Evolutionary conservation across 1,284 basidiomycete species (phyloP).

Genomic region (Trichosporon sp.): DNA sequence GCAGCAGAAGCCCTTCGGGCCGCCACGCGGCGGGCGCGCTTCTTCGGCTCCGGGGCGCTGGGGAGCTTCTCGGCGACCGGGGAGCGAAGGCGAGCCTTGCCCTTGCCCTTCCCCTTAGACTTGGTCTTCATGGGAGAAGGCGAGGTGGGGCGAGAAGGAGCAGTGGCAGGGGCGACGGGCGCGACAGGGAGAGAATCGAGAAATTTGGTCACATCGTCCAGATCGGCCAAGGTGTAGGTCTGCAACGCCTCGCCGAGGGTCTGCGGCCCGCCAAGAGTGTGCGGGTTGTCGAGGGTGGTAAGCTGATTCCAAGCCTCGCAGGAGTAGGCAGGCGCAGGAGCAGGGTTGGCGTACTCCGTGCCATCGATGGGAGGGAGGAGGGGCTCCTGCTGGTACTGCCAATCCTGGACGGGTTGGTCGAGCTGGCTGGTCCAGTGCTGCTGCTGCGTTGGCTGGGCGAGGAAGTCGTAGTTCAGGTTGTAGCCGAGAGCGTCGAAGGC

Average conservation of each 20-base stretch:
- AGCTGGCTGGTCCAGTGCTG: no score
- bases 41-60: background rate
- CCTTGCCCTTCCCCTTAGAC: background rate
- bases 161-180: no score
- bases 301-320: no score
- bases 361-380: background rate
- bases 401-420: background rate
- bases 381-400: slow-evolving; percentile 2
- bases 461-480: background rate
- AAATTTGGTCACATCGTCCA: no score
- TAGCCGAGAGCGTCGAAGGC: background rate
- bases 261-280: no score
- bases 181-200: no score
- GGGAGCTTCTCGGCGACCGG: background rate
- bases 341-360: no score
- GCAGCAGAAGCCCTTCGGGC: background rate
- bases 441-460: background rate
- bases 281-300: no score
- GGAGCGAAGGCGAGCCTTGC: background rate
- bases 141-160: no score
- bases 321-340: no score
- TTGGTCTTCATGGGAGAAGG: background rate
- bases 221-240: no score
- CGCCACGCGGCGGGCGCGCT: background rate
- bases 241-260: no score